Evolutionary conservation across 768 basidiomycete species (phyloP), one percentile per base, ranked within the genome.

Genomic region (Collybia sordida): DNA sequence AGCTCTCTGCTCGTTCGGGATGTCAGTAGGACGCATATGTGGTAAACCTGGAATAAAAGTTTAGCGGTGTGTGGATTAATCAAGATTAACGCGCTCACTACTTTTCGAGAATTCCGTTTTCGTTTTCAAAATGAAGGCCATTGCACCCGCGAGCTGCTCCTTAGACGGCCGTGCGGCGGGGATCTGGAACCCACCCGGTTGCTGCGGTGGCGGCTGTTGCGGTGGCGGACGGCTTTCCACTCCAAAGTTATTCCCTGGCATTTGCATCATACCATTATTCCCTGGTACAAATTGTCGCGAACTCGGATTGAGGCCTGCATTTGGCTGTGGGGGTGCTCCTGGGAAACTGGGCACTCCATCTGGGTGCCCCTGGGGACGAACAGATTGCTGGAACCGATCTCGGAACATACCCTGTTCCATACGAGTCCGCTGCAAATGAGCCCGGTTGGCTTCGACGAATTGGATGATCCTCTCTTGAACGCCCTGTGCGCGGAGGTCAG

Each of bases 401-500:
- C 65, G 61, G 54, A 79, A 77, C 19, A 52, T 54, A 18, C 62
- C 64, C 51, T 73, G 69, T 23, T 78, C 78, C 41, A 68, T 61
- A 2, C 58, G 55, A 19, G 64, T 62, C 42, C 72, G 66, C 58
- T 80, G 78, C 28, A 82, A 56, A 24, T 64, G 59, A n/a, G 70
- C 48, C 49, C 87, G 80, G 56, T 85, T 62, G 3, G 56, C 55
- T 57, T 90, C 88, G 31, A 89, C 79, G 50, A 80, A 72, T 25
- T 65, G 51, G 41, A 90, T 83, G 47, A 81, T 64, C 41, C 70
- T 54, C 18, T 82, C 80, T 4, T 71, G 66, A 6, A 86, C 63
- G 12, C 74, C 73, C 35, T 71, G 74, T 12, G 67, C 67, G 9
- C 80, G 81, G 51, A 90, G 74, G 37, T 88, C 82, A 4, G 68